phyloP scores from a whole-genome alignment of 78 protist genomes.

The Tieghemostelium lacteum region DNA sequence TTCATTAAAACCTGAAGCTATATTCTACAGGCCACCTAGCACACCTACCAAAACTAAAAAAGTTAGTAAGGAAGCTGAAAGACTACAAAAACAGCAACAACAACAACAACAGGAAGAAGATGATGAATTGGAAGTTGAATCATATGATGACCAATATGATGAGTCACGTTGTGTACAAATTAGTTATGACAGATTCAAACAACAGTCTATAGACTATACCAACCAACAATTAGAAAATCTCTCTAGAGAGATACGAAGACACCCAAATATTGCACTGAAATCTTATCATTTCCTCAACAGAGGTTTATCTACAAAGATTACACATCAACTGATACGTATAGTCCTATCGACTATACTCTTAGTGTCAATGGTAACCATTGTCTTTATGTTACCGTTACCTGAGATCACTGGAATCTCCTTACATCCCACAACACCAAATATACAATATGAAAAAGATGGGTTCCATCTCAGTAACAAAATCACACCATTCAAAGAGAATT shows the following conservation, averaged over 20 bases:
- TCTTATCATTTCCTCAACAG: slow-evolving; percentile 22
- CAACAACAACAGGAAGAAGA: no score
- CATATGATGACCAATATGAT: neutral
- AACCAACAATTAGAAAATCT: slow-evolving; percentile 14
- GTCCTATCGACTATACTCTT: neutral
- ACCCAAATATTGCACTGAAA: slow-evolving; percentile 30
- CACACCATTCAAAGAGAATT: slow-evolving; percentile 40
- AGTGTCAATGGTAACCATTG: neutral
- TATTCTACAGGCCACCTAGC: no score
- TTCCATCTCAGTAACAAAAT: neutral
- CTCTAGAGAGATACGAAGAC: slow-evolving; percentile 55
- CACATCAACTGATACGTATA: slow-evolving; percentile 18
- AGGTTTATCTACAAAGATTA: slow-evolving; percentile 16
- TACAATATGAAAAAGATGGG: slow-evolving; percentile 7
- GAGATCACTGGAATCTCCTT: neutral
- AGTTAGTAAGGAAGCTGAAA: no score
- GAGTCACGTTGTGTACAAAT: neutral
- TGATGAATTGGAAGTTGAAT: no score
- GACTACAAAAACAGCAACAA: no score
- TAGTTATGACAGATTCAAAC: neutral
- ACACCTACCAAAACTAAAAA: no score
- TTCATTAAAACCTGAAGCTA: no score
- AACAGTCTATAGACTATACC: slow-evolving; percentile 20
- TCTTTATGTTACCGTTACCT: slow-evolving; percentile 21
- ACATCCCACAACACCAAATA: slow-evolving; percentile 7